phyloP scores from a whole-genome alignment of 495 filamentous ascomycete species.

The Usnea hakonensis region DNA sequence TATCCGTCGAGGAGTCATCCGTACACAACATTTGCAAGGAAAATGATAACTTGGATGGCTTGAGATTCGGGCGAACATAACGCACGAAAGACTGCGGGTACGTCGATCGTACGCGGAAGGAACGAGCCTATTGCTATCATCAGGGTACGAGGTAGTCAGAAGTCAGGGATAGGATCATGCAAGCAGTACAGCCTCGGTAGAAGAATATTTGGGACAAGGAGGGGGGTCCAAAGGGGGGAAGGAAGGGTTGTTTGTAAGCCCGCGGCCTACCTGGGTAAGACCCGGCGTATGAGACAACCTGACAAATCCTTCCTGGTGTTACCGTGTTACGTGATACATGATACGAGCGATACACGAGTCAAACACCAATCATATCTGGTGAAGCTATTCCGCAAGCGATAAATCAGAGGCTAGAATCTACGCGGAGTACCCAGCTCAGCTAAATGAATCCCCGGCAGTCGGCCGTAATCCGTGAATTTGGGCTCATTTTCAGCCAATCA shows the following conservation, averaged over 20 bases:
- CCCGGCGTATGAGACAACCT: background rate
- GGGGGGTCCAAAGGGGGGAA: no score
- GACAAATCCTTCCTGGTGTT: background rate
- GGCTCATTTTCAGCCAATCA: background rate
- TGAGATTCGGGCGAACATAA: slow-evolving; percentile 1
- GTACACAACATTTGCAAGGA: background rate
- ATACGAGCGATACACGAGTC: background rate
- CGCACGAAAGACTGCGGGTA: slow-evolving; percentile 15
- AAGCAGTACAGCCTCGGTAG: background rate
- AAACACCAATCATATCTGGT: background rate
- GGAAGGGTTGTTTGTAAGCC: no score
- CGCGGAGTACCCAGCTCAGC: background rate
- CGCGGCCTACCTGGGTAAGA: background rate
- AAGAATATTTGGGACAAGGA: no score
- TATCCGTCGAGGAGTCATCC: slow-evolving; percentile 1
- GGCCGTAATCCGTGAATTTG: background rate
- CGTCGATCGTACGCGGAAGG: slow-evolving; percentile 19
- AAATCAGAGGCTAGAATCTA: slow-evolving; percentile 1
- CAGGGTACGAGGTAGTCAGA: background rate
- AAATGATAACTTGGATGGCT: slow-evolving; percentile 2
- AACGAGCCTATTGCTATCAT: slow-evolving; percentile 11
- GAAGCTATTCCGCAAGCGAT: background rate
- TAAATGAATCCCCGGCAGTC: background rate
- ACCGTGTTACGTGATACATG: background rate
- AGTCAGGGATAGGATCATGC: background rate